Conservation (phyloP, 345 rosid species). For the Camelina neglecta region DNA sequence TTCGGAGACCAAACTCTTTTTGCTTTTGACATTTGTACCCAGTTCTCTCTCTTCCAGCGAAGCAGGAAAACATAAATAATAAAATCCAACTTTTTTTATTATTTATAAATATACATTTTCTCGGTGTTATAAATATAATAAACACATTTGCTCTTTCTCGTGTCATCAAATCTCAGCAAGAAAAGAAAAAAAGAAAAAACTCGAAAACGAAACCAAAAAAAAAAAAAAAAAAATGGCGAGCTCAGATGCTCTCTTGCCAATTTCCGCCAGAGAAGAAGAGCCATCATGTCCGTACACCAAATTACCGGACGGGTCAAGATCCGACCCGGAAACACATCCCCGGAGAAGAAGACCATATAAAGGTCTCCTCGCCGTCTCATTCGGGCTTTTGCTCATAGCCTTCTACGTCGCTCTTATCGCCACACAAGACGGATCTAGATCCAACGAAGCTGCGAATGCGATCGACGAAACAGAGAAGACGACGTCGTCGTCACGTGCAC, state of each 20-base stretch:
- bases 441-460: slow-evolving; percentile 5
- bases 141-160: slow-evolving; percentile 32
- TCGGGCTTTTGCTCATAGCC: slow-evolving; percentile 41
- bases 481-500: slow-evolving; percentile 49
- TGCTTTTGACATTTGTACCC: slow-evolving; percentile 17
- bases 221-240: slow-evolving; percentile 35
- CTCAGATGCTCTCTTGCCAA: slow-evolving; percentile 40
- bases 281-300: slow-evolving; percentile 26
- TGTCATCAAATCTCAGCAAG: slow-evolving; percentile 36
- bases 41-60: slow-evolving; percentile 37
- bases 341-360: slow-evolving; percentile 39
- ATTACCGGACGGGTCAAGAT: slow-evolving; percentile 37
- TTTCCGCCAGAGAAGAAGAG: slow-evolving; percentile 39
- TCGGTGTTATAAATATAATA: slow-evolving; percentile 27
- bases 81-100: not conserved
- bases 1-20: slow-evolving; percentile 30
- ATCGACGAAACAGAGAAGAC: slow-evolving; percentile 19
- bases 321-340: slow-evolving; percentile 34
- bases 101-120: not conserved
- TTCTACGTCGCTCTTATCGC: slow-evolving; percentile 38
- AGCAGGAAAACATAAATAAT: slow-evolving; percentile 33
- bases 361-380: slow-evolving; percentile 46
- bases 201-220: slow-evolving; percentile 21
- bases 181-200: slow-evolving; percentile 11
- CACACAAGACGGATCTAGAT: slow-evolving; percentile 43